A percentile compares a stretch with the other conserved stretches of the same genome.
These are phyloP conservation scores for Saccharomyces hybrid DNA, from an alignment of 1,139 yeast species.

Conservation along the genomic window DNA sequence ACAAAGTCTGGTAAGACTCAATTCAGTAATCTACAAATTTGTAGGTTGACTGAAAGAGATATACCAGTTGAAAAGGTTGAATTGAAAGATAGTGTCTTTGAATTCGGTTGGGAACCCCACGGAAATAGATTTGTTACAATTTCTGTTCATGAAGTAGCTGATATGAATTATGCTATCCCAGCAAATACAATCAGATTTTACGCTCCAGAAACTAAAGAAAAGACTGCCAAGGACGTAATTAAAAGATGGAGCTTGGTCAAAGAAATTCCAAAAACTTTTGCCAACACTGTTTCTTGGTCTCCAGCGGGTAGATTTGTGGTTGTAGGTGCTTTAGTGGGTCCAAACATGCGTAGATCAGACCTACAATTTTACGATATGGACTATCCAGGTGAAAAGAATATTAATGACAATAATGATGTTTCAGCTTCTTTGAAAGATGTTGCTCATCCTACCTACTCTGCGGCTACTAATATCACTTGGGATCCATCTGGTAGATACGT, in stretches of 20 bases:
- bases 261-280: slow-evolving; percentile 51
- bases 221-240: slow-evolving; percentile 29
- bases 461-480: slow-evolving; percentile 85
- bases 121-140: slow-evolving; percentile 80
- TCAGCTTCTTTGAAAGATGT: slow-evolving; percentile 56
- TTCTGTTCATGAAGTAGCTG: slow-evolving; percentile 52
- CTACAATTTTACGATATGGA: slow-evolving; percentile 83
- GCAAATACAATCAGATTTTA: slow-evolving; percentile 71
- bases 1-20: slow-evolving; percentile 89
- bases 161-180: slow-evolving; percentile 60
- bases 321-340: slow-evolving; percentile 61
- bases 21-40: slow-evolving; percentile 88
- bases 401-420: slow-evolving; percentile 29
- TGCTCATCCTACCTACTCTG: slow-evolving; percentile 58
- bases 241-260: slow-evolving; percentile 57
- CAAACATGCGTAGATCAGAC: slow-evolving; percentile 45
- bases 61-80: slow-evolving; percentile 94
- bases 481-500: slow-evolving; percentile 92
- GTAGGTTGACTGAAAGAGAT: slow-evolving; percentile 79
- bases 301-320: slow-evolving; percentile 90
- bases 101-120: slow-evolving; percentile 94
- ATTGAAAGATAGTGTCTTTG: slow-evolving; percentile 78
- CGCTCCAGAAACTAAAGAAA: slow-evolving; percentile 54
- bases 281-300: slow-evolving; percentile 78
- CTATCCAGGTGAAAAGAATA: slow-evolving; percentile 57